phyloP scores from a whole-genome alignment of 108 stramenopile species.

The Conticribra guillardii region DNA sequence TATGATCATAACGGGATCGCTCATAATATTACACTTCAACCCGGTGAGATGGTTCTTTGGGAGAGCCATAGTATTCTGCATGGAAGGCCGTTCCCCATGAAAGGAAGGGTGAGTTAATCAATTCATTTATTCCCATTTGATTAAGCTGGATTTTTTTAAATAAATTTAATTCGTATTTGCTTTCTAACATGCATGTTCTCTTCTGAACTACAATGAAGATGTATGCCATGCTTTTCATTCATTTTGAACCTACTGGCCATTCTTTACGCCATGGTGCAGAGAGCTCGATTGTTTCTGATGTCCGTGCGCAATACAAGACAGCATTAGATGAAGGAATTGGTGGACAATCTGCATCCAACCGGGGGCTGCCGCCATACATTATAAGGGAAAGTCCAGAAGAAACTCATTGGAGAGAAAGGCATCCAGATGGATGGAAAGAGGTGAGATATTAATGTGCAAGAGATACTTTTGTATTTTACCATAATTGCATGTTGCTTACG shows the following conservation, averaged over 20 bases:
- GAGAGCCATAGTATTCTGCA: conserved; percentile 49
- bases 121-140: no score
- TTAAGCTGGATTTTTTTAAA: neutral
- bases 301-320: conserved; percentile 37
- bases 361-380: conserved; percentile 56
- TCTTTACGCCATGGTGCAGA: conserved; percentile 17
- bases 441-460: no score
- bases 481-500: no score
- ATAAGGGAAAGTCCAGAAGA: conserved; percentile 53
- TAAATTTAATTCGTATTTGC: neutral
- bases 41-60: conserved; percentile 79
- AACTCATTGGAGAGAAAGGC: conserved; percentile 35
- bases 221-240: conserved; percentile 85
- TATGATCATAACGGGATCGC: conserved; percentile 60
- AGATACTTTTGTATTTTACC: no score
- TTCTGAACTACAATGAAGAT: neutral
- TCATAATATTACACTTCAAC: conserved; percentile 75
- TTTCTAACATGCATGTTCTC: neutral
- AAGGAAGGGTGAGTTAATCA: conserved; percentile 53
- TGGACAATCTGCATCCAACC: conserved; percentile 34
- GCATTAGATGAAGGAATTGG: conserved; percentile 22
- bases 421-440: conserved; percentile 54
- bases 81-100: conserved; percentile 85
- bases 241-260: conserved; percentile 80
- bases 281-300: neutral